Evolutionary conservation across 257 asterid genomes (phyloP), one percentile per base, ranked within the genome.

Genomic region (Fraxinus quadrangulata): DNA sequence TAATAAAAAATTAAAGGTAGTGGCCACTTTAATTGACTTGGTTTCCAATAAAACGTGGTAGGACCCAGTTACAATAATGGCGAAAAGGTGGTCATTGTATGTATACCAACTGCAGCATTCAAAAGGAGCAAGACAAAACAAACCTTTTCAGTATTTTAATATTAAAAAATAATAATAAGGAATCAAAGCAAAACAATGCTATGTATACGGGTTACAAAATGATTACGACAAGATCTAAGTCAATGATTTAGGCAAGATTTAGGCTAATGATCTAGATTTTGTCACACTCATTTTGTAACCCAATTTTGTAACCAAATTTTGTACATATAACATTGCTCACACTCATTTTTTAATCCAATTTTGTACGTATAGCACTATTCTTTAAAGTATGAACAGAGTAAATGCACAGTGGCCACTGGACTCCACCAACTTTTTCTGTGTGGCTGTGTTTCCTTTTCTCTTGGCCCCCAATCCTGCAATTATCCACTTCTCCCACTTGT

Each of bases 51-150:
- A 74, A 75, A 84, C 79, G 75, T 77, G 84, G 82, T 37, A 8
- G 88, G 88, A 6, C 81, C 88, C 82, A 70, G 0, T 34, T 2
- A 49, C 80, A 77, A 77, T 84, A 77, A 81, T 73, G 69, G 36
- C 61, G 37, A 84, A 84, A 84, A 84, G 85, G 39, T 49, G 21
- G 78, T 76, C 8, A 72, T 84, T 84, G 88, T 81, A 72, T 51
- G 12, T 23, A 67, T 63, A 51, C 77, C 69, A 33, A 33, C 65
- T 33, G 12, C 17, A 26, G 21, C 67, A 70, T 36, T 67, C 26
- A 75, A 49, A 6, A 70, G 16, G 13, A 37, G 76, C 49, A 81
- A 78, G 86, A 85, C 88, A 82, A 85, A 85, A 42, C 72, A 63
- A 0, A 73, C 84, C 86, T 85, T 85, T 85, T 79, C 74, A 75